phyloP scores from a whole-genome alignment of 2,329 filamentous ascomycete genomes.

The Phaeophleospora eucalypticola region DNA sequence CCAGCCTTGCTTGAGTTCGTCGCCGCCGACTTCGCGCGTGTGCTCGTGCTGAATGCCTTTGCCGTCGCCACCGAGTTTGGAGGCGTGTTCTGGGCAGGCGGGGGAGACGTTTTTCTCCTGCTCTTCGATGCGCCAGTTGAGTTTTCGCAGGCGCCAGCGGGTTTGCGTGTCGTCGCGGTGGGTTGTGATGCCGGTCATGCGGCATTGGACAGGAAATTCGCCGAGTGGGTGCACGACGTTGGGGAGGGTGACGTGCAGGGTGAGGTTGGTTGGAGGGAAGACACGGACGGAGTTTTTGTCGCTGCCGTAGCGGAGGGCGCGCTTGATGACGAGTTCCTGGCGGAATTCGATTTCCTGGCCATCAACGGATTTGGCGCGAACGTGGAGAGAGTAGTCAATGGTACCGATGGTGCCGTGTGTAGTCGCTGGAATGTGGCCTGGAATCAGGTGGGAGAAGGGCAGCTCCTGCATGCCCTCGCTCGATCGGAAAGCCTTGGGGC shows the following conservation, averaged over 20 bases:
- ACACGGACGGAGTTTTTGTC: slow-evolving; percentile 89
- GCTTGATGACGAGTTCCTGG: slow-evolving; percentile 68
- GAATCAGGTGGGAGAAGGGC: slow-evolving; percentile 83
- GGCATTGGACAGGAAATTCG: slow-evolving; percentile 72
- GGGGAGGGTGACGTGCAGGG: slow-evolving; percentile 75
- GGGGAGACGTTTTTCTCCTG: slow-evolving; percentile 73
- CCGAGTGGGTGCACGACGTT: slow-evolving; percentile 83
- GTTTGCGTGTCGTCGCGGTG: slow-evolving; percentile 64
- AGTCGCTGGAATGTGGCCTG: slow-evolving; percentile 78
- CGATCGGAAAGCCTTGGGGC: slow-evolving; percentile 41
- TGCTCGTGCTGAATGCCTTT: slow-evolving; percentile 74
- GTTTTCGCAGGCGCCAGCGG: slow-evolving; percentile 84
- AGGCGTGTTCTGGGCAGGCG: slow-evolving; percentile 71
- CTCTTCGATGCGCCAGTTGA: slow-evolving; percentile 92
- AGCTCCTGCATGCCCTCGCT: slow-evolving; percentile 65
- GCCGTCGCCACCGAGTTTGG: slow-evolving; percentile 59
- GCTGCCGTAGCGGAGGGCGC: slow-evolving; percentile 71
- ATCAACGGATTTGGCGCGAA: slow-evolving; percentile 58
- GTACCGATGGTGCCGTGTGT: slow-evolving; percentile 68
- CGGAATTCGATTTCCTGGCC: slow-evolving; percentile 62
- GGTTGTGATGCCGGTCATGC: slow-evolving; percentile 79
- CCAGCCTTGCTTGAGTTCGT: slow-evolving; percentile 83
- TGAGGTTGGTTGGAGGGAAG: slow-evolving; percentile 94
- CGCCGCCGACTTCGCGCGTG: slow-evolving; percentile 70
- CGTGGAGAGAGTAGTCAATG: slow-evolving; percentile 75